Conservation (phyloP, 768 basidiomycete genomes). For the Scleroderma citrinum region DNA sequence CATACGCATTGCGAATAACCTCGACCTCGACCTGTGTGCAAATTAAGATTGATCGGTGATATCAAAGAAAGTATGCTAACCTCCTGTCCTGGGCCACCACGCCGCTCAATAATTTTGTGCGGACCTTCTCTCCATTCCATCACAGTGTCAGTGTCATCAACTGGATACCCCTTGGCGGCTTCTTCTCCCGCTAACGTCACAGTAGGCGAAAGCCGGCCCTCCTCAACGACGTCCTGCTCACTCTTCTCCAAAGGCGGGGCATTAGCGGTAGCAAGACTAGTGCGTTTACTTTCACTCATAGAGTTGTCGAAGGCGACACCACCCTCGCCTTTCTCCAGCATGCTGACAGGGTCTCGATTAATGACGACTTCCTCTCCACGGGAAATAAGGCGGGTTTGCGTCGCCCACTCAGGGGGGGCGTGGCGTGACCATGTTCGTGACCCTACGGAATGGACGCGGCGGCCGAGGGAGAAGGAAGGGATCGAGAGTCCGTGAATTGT, state of each 20-base stretch:
- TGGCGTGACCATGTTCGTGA: constrained; percentile 89
- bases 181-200: constrained; percentile 12
- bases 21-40: constrained; percentile 55
- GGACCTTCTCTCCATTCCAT: constrained; percentile 70
- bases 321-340: constrained; percentile 44
- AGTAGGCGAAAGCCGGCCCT: constrained; percentile 2
- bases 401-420: constrained; percentile 76
- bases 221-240: constrained; percentile 4
- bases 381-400: constrained; percentile 62
- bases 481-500: constrained; percentile 88
- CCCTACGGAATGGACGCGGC: constrained; percentile 74
- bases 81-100: constrained; percentile 55
- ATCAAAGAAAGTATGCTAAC: constrained; percentile 34
- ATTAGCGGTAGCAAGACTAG: no score
- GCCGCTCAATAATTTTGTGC: constrained; percentile 59
- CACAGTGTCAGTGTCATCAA: constrained; percentile 36
- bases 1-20: constrained; percentile 43
- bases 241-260: no score
- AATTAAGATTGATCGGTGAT: constrained; percentile 1
- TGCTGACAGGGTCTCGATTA: constrained; percentile 63
- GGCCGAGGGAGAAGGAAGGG: constrained; percentile 87
- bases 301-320: no score
- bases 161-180: constrained; percentile 29
- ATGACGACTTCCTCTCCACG: constrained; percentile 77
- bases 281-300: no score